Evolutionary conservation across 2,329 filamentous ascomycete species (phyloP).

Genomic region (Ophiostoma tasmaniense): DNA sequence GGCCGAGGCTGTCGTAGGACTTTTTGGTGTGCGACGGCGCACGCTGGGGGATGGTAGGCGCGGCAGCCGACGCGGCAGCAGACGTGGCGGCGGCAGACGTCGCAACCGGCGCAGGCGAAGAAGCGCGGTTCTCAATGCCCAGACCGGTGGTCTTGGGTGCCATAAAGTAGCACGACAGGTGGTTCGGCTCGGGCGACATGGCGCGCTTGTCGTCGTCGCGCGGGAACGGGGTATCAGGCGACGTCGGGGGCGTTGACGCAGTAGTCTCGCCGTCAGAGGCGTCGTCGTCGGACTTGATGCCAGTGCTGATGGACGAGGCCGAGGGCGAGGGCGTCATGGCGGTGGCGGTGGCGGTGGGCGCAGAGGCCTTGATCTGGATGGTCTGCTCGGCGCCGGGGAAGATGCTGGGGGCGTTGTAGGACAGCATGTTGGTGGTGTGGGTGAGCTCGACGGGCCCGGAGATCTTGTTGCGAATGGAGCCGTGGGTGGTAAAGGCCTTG

Average conservation of each 20-base stretch:
- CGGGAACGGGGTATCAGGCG: constrained; percentile 54
- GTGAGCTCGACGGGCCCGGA: constrained; percentile 79
- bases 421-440: constrained; percentile 92
- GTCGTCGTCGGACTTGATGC: constrained; percentile 56
- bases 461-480: constrained; percentile 61
- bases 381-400: constrained; percentile 23
- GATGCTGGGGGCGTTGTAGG: constrained; percentile 88
- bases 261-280: constrained; percentile 52
- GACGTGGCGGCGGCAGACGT: constrained; percentile 23
- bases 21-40: constrained; percentile 85
- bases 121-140: constrained; percentile 3
- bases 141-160: constrained; percentile 24
- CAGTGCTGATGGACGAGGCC: constrained; percentile 31
- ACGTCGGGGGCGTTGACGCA: constrained; percentile 54
- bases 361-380: background rate
- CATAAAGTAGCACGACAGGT: constrained; percentile 58
- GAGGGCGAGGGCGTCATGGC: constrained; percentile 32
- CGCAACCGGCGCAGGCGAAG: background rate
- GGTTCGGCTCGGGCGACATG: constrained; percentile 53
- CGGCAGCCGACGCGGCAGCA: constrained; percentile 28
- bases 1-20: constrained; percentile 60
- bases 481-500: constrained; percentile 34
- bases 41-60: constrained; percentile 66
- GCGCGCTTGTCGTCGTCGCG: constrained; percentile 34
- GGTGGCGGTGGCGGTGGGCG: constrained; percentile 21